A percentile compares a stretch with the other conserved stretches of the same genome.
These are phyloP conservation scores for Mortierella claussenii DNA, from an alignment of 192 early-diverging fungal genomes.

Conservation along the genomic window DNA sequence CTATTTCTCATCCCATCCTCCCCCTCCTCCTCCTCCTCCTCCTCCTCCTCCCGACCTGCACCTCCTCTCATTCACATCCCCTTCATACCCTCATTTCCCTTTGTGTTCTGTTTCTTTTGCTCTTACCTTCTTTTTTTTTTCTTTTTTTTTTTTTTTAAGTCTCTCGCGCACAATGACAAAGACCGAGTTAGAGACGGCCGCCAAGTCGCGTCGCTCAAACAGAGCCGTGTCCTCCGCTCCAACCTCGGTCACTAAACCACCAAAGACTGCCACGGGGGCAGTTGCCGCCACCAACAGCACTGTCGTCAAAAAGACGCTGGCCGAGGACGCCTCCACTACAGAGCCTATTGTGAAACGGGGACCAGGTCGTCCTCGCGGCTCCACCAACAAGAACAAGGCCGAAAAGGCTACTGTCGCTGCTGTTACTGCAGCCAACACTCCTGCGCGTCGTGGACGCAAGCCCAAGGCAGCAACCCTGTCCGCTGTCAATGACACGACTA, in stretches of 20 bases:
- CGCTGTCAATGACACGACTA: too few relatives aligned
- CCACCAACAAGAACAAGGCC: not conserved
- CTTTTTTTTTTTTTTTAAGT: not conserved
- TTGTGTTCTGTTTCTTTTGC: not conserved
- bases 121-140: not conserved
- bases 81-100: not conserved
- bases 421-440: not conserved
- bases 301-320: not conserved
- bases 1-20: too few relatives aligned
- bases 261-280: not conserved
- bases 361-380: slow-evolving; percentile 5
- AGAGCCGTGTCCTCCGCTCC: too few relatives aligned
- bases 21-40: too few relatives aligned
- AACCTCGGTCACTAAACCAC: not conserved
- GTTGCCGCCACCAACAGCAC: not conserved
- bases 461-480: slow-evolving; percentile 17
- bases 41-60: too few relatives aligned
- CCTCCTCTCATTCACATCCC: too few relatives aligned
- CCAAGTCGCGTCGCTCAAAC: not conserved
- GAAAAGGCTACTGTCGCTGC: not conserved
- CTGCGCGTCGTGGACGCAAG: slow-evolving; percentile 15
- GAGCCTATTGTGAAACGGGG: not conserved
- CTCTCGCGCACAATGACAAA: not conserved
- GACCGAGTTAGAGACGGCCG: not conserved
- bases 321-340: not conserved